Base-by-base conservation (phyloP, 2,329 filamentous ascomycete species). In the Teratosphaeria nubilosa region DNA sequence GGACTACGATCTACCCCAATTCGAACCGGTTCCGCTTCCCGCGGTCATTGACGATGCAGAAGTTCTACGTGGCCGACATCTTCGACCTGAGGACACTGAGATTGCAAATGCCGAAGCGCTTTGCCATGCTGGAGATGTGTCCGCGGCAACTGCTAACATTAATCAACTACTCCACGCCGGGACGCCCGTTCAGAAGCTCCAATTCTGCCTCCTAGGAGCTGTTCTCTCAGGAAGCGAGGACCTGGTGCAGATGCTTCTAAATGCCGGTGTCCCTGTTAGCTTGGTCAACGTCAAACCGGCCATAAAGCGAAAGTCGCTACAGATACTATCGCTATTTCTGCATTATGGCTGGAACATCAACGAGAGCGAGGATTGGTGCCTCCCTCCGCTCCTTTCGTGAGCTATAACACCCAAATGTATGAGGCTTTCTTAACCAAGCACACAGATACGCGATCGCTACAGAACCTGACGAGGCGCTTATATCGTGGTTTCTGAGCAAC, bases 401-500 rank as follows among this genome's bases (percentile, higher is more conserved):
- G 58, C 56, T 30, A 25, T 31, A 14, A 27, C 9, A 56, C 14
- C 13, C 20, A 41, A 41, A 9, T 27, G 24, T 53, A 34, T 27
- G 11, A n/a, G 27, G 32, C 16, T 37, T 32, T 53, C 24, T 53
- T 56, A 37, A 54, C 27, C 22, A 30, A 34, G 41, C 30, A 30
- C 10, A 55, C 57, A 56, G 54, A 56, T 56, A 31, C 31, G 57
- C 45, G 5, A n/a, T 59, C 20, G 53, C 57, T 41, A 53, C n/a
- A 32, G 45, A 56, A 20, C n/a, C 41, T 25, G 27, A 32, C 25
- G 54, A 56, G 51, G 48, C 54, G 34, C 25, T 57, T 16, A 55
- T 58, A 50, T 25, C 50, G 22, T 63, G 60, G 56, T 59, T 60
- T 22, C 56, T 60, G 16, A 53, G 51, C 14, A 57, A 59, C 51